Percentiles rank a stretch among this genome's conserved stretches.
Conservation (phyloP, 202 grass and related monocot genomes). For the Thinopyrum obtusiflorum region DNA sequence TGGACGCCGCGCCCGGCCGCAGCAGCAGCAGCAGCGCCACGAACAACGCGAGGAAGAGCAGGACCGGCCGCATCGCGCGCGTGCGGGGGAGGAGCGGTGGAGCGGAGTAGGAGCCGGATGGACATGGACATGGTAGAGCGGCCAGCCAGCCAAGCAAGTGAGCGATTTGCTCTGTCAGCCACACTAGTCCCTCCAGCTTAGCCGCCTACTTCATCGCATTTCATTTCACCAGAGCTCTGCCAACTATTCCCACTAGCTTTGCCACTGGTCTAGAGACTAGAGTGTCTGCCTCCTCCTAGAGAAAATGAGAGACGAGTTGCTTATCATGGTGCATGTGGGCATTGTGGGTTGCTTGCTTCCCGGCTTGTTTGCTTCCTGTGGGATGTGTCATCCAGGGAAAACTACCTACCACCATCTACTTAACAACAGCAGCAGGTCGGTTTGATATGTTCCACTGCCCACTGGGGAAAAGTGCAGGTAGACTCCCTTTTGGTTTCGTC, state of each 20-base stretch:
- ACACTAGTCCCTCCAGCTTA: not conserved
- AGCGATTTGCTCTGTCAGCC: not conserved
- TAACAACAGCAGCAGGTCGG: not conserved
- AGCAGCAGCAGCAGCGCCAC: not conserved
- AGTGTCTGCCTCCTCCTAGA: too few species aligned
- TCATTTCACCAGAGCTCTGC: too few species aligned
- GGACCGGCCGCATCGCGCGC: slow-evolving; percentile 23
- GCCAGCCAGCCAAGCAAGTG: not conserved
- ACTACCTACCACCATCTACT: slow-evolving; percentile 37
- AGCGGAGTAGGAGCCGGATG: not conserved
- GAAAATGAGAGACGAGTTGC: not conserved
- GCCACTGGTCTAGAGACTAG: not conserved
- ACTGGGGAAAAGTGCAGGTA: not conserved
- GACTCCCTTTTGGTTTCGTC: not conserved
- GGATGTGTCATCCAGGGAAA: slow-evolving; percentile 15
- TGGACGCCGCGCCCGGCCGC: not conserved
- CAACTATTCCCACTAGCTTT: too few species aligned
- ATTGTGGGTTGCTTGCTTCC: not conserved
- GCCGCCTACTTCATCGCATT: not conserved
- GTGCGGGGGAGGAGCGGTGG: slow-evolving; percentile 16
- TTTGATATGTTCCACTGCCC: not conserved
- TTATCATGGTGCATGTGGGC: slow-evolving; percentile 1
- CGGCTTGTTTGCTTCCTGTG: slow-evolving; percentile 2
- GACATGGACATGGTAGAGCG: slow-evolving; percentile 32
- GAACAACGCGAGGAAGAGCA: not conserved